Conservation (phyloP, 768 basidiomycete species). For the Mycena galopus region DNA sequence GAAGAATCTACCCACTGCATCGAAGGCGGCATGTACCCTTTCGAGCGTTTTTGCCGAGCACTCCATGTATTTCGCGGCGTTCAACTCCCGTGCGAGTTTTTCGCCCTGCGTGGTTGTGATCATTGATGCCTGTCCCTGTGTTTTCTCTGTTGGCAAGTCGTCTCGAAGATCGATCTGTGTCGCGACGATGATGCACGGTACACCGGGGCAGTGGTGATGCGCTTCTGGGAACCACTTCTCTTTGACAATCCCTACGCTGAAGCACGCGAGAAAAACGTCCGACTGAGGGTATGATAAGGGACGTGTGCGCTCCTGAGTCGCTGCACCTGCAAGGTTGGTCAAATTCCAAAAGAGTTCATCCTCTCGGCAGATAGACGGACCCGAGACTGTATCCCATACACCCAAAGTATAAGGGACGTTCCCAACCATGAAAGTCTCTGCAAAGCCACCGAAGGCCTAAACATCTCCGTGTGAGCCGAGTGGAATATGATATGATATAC, state of each 20-base stretch:
- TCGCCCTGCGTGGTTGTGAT: conserved; percentile 91
- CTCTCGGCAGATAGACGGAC: neutral
- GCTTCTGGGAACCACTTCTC: conserved; percentile 99
- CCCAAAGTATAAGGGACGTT: neutral
- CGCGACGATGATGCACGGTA: conserved; percentile 98
- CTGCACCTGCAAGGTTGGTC: conserved; percentile 78
- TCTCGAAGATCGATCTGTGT: conserved; percentile 98
- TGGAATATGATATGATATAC: neutral
- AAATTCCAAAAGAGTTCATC: neutral
- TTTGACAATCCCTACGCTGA: conserved; percentile 99
- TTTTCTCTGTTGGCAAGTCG: conserved; percentile 49
- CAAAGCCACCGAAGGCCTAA: neutral
- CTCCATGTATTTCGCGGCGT: no score
- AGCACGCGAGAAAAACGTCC: conserved; percentile 99
- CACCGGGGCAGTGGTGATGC: conserved; percentile 99
- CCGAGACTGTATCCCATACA: neutral
- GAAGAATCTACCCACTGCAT: no score
- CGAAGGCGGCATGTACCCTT: neutral
- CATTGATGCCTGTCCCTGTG: conserved; percentile 92
- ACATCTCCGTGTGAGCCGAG: neutral
- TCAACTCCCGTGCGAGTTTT: conserved; percentile 85
- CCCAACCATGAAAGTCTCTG: neutral
- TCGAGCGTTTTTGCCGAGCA: neutral
- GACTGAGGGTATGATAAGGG: conserved; percentile 99
- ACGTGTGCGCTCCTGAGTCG: conserved; percentile 99